Evolutionary conservation across 768 basidiomycete species (phyloP), one percentile per base, ranked within the genome.

Genomic region (Xerocomellus amylosporus): DNA sequence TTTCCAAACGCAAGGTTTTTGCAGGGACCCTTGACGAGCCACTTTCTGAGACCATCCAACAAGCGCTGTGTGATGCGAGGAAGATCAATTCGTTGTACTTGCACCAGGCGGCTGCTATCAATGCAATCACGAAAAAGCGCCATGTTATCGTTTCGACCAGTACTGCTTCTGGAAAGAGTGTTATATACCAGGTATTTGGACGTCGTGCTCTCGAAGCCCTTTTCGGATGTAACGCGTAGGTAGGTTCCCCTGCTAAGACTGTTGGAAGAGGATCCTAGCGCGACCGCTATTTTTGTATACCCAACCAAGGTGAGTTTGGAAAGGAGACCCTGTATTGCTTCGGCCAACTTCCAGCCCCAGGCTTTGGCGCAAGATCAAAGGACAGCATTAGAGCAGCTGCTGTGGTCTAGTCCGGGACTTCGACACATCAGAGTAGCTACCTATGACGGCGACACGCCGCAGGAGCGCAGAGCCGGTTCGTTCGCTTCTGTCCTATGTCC

Each of bases 331-430:
- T 24, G 10, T 17, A 2, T 19, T 39, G 7, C 44, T 34, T 39
- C n/a, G 2, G 20, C 17, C 20, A 19, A 51, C 38, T 33, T 47
- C n/a, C 22, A 56, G 15, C 8, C 46, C 8, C 42, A 92, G 88
- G 93, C 93, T 15, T 74, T 96, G 38, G 93, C 93, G 1, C 93
- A 96, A 71, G 93, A 96, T 64, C 93, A 96, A 68, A 83, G 78
- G 59, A 71, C 74, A 4, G 84, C 88, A 1, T 69, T 95, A 46
- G 81, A 88, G 53, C 84, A 86, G 51, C 65, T 96, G 14, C 62
- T 94, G 1, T 76, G 62, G 51, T 73, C 75, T 9, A 85, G 83
- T 67, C 76, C 82, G 0, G 81, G 83, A 9, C 74, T 93, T n/a
- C 80, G 81, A 52, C 75, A 85, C 46, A 66, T 87, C 37, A 76